These are phyloP conservation scores for Yarrowia deformans DNA, from an alignment of 805 yeast species.

Conservation along the genomic window DNA sequence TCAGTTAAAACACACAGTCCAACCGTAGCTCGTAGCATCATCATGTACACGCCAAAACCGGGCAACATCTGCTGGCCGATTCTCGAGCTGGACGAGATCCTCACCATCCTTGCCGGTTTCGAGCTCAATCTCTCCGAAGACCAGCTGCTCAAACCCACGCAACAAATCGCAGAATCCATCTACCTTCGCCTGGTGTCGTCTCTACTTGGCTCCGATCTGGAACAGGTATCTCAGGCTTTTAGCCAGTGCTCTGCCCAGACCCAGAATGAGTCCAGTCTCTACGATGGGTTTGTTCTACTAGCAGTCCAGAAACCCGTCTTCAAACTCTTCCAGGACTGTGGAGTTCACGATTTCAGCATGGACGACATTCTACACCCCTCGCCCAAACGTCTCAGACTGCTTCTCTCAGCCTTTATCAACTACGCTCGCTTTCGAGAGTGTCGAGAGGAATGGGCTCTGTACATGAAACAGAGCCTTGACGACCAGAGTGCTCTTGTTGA, in stretches of 20 bases:
- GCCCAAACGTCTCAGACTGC: not conserved
- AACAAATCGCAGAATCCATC: conserved; percentile 4
- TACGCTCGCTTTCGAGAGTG: conserved; percentile 24
- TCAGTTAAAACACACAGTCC: too few relatives aligned
- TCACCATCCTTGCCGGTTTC: conserved; percentile 2
- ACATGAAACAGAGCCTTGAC: not conserved
- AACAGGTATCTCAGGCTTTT: not conserved
- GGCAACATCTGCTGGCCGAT: conserved; percentile 11
- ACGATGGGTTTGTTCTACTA: conserved; percentile 8
- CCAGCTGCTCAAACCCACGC: conserved; percentile 4
- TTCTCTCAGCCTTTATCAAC: conserved; percentile 19
- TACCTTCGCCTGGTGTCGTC: not conserved
- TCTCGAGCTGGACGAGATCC: conserved; percentile 9
- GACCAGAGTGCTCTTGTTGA: not conserved
- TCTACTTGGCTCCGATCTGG: not conserved
- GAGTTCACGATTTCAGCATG: conserved; percentile 15
- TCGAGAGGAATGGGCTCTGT: conserved; percentile 9
- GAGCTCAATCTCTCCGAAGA: not conserved
- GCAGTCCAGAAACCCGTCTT: conserved; percentile 6
- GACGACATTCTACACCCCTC: conserved; percentile 13
- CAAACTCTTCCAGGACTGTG: conserved; percentile 9
- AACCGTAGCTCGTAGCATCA: too few relatives aligned
- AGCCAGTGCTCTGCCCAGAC: not conserved
- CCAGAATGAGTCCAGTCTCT: not conserved
- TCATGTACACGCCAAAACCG: not conserved